phyloP scores from a whole-genome alignment of 192 early-diverging fungal species.

The Coemansia sp. region DNA sequence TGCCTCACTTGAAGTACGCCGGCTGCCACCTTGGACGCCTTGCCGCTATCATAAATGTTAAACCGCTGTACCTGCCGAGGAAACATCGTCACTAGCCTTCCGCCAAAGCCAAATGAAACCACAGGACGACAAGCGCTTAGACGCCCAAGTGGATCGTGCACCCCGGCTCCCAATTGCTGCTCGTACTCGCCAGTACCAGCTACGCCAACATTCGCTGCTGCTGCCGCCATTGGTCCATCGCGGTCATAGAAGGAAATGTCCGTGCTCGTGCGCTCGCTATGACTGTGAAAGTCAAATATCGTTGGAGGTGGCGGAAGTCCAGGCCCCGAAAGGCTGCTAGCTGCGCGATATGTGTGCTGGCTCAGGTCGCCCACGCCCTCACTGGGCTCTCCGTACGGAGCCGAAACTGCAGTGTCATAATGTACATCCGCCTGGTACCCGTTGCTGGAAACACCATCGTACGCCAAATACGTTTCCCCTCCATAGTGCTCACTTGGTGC shows the following conservation, averaged over 20 bases:
- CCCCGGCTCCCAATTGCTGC: conserved; percentile 3
- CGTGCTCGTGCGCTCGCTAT: conserved; percentile 33
- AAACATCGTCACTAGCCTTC: conserved; percentile 68
- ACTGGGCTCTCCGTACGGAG: neutral
- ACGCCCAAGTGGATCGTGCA: conserved; percentile 36
- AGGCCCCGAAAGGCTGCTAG: conserved; percentile 19
- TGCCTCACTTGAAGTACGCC: conserved; percentile 58
- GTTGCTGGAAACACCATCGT: neutral
- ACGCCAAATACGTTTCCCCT: neutral
- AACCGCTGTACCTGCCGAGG: conserved; percentile 65
- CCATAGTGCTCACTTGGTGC: neutral
- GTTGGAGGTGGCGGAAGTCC: conserved; percentile 9
- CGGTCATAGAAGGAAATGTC: conserved; percentile 29
- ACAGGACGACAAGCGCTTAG: conserved; percentile 56
- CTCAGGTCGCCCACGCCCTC: neutral
- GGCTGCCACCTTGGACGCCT: conserved; percentile 52
- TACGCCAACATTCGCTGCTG: neutral
- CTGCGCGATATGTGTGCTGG: conserved; percentile 9
- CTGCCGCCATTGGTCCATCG: neutral
- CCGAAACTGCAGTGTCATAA: neutral
- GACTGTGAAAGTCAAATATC: conserved; percentile 14
- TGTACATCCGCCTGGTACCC: neutral
- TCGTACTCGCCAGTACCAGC: neutral
- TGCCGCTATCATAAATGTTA: conserved; percentile 42
- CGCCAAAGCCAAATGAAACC: conserved; percentile 77